Evolutionary conservation across 2,329 filamentous ascomycete genomes (phyloP).

Genomic region (Aspergillus intermedius): DNA sequence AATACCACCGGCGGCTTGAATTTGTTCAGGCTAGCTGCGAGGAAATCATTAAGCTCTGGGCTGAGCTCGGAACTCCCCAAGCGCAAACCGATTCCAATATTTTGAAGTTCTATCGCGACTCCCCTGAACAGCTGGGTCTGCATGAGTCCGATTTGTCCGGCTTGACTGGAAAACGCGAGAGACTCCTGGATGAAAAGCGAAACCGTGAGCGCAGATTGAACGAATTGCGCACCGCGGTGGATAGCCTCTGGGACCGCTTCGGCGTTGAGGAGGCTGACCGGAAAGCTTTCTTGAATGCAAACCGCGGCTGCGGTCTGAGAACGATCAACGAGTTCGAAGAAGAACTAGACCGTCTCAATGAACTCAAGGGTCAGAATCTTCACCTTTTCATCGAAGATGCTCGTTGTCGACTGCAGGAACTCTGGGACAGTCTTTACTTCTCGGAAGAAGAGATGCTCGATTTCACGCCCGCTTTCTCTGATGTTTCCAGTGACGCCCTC

Average conservation of each 20-base stretch:
- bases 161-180: constrained; percentile 69
- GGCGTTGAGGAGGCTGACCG: constrained; percentile 75
- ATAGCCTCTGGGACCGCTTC: constrained; percentile 81
- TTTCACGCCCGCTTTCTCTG: constrained; percentile 93
- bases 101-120: constrained; percentile 80
- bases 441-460: constrained; percentile 98
- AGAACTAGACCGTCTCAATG: constrained; percentile 76
- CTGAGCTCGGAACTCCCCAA: constrained; percentile 87
- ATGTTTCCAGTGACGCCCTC: constrained; percentile 93
- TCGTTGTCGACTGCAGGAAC: constrained; percentile 78
- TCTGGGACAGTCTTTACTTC: constrained; percentile 92
- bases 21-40: constrained; percentile 69
- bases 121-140: constrained; percentile 87
- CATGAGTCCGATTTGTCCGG: constrained; percentile 77
- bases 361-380: constrained; percentile 90
- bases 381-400: constrained; percentile 95
- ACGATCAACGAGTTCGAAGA: constrained; percentile 96
- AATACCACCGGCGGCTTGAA: constrained; percentile 78
- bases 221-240: constrained; percentile 71
- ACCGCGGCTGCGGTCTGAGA: constrained; percentile 82
- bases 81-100: constrained; percentile 83
- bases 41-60: constrained; percentile 90
- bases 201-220: constrained; percentile 69
- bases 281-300: constrained; percentile 76
- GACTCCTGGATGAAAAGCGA: constrained; percentile 81